Percentiles rank a stretch among this genome's conserved stretches.
These are phyloP conservation scores for Leccinum variabile DNA, from an alignment of 1,284 basidiomycete genomes.

Conservation along the genomic window DNA sequence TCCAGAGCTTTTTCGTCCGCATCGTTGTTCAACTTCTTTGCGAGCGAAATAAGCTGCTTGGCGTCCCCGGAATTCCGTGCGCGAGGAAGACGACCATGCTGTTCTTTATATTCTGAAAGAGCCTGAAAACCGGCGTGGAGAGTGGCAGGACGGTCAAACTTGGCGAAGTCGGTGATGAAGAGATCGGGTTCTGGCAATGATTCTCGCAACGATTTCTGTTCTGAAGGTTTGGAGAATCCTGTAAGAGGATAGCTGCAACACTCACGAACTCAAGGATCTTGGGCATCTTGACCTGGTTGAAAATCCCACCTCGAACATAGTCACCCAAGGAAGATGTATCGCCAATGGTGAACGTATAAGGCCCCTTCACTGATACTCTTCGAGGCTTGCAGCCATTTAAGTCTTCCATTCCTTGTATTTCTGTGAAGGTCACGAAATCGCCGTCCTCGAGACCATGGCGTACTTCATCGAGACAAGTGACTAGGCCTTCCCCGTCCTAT, in stretches of 20 bases:
- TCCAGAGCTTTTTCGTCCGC: slow-evolving; percentile 80
- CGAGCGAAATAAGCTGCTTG: slow-evolving; percentile 64
- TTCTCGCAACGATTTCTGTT: slow-evolving; percentile 90
- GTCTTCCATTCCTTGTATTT: slow-evolving; percentile 94
- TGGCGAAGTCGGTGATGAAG: slow-evolving; percentile 97
- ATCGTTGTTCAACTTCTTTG: slow-evolving; percentile 78
- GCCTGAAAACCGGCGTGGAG: slow-evolving; percentile 97
- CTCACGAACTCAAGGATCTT: slow-evolving; percentile 91
- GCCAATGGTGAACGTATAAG: slow-evolving; percentile 94
- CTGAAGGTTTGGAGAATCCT: slow-evolving; percentile 6
- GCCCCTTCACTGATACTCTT: slow-evolving; percentile 92
- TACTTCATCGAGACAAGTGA: slow-evolving; percentile 96
- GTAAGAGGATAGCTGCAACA: slow-evolving; percentile 14
- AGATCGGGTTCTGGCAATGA: slow-evolving; percentile 83
- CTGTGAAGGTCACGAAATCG: slow-evolving; percentile 96
- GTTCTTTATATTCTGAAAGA: slow-evolving; percentile 76
- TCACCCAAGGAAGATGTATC: slow-evolving; percentile 79
- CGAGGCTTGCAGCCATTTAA: slow-evolving; percentile 90
- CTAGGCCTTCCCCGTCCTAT: slow-evolving; percentile 84
- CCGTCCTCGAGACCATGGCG: slow-evolving; percentile 98
- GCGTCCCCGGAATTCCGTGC: slow-evolving; percentile 89
- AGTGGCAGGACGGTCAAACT: slow-evolving; percentile 90
- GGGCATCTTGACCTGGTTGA: slow-evolving; percentile 99
- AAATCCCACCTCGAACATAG: slow-evolving; percentile 91
- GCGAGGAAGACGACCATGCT: slow-evolving; percentile 73